Conservation (phyloP, 768 basidiomycete species). For the Tylopilus felleus region DNA sequence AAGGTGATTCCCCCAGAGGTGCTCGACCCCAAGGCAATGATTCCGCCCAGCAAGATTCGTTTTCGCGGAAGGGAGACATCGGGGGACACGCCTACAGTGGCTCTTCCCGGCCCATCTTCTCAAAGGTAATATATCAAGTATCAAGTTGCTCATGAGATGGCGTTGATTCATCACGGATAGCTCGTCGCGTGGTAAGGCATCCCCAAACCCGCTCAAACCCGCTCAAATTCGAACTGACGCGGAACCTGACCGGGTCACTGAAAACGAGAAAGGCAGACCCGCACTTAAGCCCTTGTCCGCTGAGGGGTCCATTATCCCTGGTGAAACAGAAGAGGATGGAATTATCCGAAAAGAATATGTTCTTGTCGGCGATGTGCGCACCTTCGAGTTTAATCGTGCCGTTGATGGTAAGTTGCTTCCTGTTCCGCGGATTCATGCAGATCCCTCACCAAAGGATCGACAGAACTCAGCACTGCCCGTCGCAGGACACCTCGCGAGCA, state of each 20-base stretch:
- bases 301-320: slow-evolving; percentile 69
- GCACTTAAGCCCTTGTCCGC: slow-evolving; percentile 39
- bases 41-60: slow-evolving; percentile 78
- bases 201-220: slow-evolving; percentile 8
- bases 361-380: slow-evolving; percentile 83
- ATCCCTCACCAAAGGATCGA: slow-evolving; percentile 10
- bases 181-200: slow-evolving; percentile 19
- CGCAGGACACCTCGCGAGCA: slow-evolving; percentile 59
- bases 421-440: neutral
- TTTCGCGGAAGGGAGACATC: slow-evolving; percentile 44
- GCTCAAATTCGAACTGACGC: slow-evolving; percentile 13
- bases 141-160: neutral
- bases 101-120: slow-evolving; percentile 6
- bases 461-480: slow-evolving; percentile 64
- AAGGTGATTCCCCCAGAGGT: slow-evolving; percentile 76
- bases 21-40: slow-evolving; percentile 74
- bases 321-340: slow-evolving; percentile 82
- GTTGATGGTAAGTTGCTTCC: slow-evolving; percentile 70
- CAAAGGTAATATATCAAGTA: slow-evolving; percentile 18
- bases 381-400: slow-evolving; percentile 87
- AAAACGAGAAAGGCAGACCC: slow-evolving; percentile 14
- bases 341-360: slow-evolving; percentile 86
- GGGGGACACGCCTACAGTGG: slow-evolving; percentile 10
- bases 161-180: slow-evolving; percentile 6
- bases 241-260: slow-evolving; percentile 6